These are phyloP conservation scores for Diaporthe caulivora DNA, from an alignment of 2,329 filamentous ascomycete species.

Conservation along the genomic window DNA sequence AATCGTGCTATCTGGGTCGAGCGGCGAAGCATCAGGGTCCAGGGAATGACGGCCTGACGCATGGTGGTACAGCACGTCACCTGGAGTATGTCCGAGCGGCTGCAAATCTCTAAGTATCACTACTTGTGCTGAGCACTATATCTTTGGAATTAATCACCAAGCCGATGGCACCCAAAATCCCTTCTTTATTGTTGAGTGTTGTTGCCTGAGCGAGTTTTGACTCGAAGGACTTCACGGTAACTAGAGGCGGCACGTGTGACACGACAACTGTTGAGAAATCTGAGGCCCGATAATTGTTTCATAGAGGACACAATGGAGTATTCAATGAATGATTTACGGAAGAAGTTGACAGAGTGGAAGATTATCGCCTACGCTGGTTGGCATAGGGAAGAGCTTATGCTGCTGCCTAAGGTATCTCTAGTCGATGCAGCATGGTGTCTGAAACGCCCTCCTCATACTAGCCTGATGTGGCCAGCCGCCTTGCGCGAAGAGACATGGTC, in stretches of 20 bases:
- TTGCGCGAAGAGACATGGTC: neutral
- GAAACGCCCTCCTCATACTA: neutral
- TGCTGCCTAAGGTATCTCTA: neutral
- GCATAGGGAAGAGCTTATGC: neutral
- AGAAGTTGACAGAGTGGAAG: no score
- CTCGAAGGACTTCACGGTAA: neutral
- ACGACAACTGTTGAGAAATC: neutral
- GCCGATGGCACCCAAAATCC: neutral
- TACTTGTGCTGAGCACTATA: neutral
- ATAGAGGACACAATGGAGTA: accelerated
- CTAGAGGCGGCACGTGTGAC: neutral
- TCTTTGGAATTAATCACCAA: neutral
- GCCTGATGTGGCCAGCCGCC: neutral
- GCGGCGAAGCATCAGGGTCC: neutral
- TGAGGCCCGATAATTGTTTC: neutral
- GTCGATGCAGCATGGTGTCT: neutral
- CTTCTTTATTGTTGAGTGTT: neutral
- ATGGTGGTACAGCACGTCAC: constrained; percentile 2
- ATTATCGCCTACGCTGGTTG: neutral
- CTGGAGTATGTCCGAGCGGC: neutral
- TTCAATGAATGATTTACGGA: neutral
- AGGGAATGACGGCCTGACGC: neutral
- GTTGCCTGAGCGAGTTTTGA: neutral
- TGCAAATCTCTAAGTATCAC: neutral
- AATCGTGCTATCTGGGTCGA: neutral